phyloP scores from a whole-genome alignment of 169 alveolate genomes.

The Theileria equi region DNA sequence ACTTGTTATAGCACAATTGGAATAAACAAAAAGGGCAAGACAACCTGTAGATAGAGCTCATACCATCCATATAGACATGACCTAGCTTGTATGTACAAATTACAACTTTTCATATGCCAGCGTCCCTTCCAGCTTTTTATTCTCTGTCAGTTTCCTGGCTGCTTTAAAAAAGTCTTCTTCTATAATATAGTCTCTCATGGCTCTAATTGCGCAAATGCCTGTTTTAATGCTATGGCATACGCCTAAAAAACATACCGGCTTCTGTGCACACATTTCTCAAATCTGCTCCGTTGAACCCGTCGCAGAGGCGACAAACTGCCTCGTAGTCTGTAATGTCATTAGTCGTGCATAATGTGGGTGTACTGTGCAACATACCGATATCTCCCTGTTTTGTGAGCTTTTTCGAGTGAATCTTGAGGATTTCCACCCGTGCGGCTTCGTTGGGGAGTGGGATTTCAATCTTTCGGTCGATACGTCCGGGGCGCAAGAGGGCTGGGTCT shows the following conservation, averaged over 20 bases:
- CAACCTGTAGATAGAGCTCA: too few relatives aligned
- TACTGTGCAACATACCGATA: constrained; percentile 66
- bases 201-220: constrained; percentile 90
- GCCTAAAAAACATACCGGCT: constrained; percentile 81
- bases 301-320: constrained; percentile 92
- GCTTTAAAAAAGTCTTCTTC: constrained; percentile 98
- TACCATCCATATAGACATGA: too few relatives aligned
- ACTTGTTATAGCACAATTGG: too few relatives aligned
- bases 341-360: not conserved
- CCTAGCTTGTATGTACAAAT: too few relatives aligned
- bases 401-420: constrained; percentile 94
- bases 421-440: constrained; percentile 93
- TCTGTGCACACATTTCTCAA: constrained; percentile 98
- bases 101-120: constrained; percentile 88
- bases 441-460: constrained; percentile 99
- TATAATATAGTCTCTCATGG: constrained; percentile 94
- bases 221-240: constrained; percentile 84
- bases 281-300: constrained; percentile 99
- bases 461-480: constrained; percentile 98
- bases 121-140: constrained; percentile 94
- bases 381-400: constrained; percentile 94
- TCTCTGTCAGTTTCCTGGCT: constrained; percentile 93
- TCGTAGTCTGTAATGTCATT: constrained; percentile 81
- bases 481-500: constrained; percentile 99
- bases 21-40: too few relatives aligned